Evolutionary conservation across 352 stramenopile genomes (phyloP), one percentile per base, ranked within the genome.

Genomic region (Aphanomyces stellatus): DNA sequence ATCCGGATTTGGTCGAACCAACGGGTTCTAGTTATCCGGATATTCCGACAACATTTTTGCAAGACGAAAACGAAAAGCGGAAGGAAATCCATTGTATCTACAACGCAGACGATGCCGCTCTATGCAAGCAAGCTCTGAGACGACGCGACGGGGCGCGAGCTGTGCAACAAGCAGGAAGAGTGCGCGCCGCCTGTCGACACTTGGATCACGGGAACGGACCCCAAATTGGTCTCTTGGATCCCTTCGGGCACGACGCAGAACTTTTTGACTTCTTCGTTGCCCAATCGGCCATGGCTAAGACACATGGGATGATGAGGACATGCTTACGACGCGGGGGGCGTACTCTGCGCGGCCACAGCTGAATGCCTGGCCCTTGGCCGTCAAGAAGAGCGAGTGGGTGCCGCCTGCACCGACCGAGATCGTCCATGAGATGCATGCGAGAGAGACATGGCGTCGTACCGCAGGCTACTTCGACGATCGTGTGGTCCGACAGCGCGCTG

Each of bases 371-470:
- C 90, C 90, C 28, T 96, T 83, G 43, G 78, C 81, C 24, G 86
- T 94, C 34, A 96, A 76, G 46, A 96, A 94, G 40, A 95, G 72
- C 40, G 88, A 95, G 80, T 97, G 89, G 65, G 79, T 87, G 11
- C 79, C 79, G 53, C 85, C 55, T 64, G 34, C 35, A 49, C 27
- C 63, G 4, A 79, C 37, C 22, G 25, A 30, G 51, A 27, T 41
- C 27, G 0, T 40, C 13, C 2, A 41, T 2, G 8, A 13, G 17
- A 6, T 48, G 25, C 19, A 42, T 19, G 30, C 28, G 22, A 19
- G 8, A 11, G 6, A n/a, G n/a, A n/a, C n/a, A n/a, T n/a, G n/a
- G n/a, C n/a, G n/a, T n/a, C n/a, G n/a, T 64, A 64, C 55, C 85
- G n/a, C 81, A 90, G 11, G 85, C 81, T 33, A 81, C 85, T 53